phyloP scores from a whole-genome alignment of 257 asterid species.

The Knoxia roxburghii region DNA sequence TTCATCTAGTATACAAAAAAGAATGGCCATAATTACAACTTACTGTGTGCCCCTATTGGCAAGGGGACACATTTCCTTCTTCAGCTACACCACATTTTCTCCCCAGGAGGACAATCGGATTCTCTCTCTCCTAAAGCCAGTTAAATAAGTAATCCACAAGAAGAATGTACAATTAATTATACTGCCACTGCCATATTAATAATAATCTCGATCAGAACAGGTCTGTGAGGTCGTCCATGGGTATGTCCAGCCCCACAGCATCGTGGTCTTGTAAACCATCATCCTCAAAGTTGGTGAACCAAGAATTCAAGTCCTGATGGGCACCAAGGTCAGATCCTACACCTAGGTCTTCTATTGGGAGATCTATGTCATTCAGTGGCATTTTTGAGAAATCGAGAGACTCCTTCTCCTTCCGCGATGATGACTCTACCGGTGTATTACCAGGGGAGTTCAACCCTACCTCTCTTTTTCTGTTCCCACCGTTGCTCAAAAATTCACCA shows the following conservation, averaged over 20 bases:
- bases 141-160: slow-evolving; percentile 40
- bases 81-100: no score
- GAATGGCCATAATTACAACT: no score
- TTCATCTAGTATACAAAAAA: no score
- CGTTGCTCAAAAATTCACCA: slow-evolving; percentile 35
- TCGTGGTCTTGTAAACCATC: slow-evolving; percentile 67
- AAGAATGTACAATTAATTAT: slow-evolving; percentile 63
- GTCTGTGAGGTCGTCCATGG: slow-evolving; percentile 85
- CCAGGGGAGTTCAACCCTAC: slow-evolving; percentile 44
- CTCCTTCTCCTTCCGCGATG: slow-evolving; percentile 39
- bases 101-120: no score
- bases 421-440: slow-evolving; percentile 28
- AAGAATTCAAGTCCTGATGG: slow-evolving; percentile 71
- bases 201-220: slow-evolving; percentile 42
- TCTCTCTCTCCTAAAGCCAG: slow-evolving; percentile 7
- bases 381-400: slow-evolving; percentile 30
- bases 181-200: slow-evolving; percentile 5
- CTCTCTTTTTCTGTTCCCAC: slow-evolving; percentile 46
- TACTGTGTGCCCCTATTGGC: no score
- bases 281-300: slow-evolving; percentile 87
- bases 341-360: slow-evolving; percentile 57
- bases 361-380: slow-evolving; percentile 50
- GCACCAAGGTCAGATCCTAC: slow-evolving; percentile 62
- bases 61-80: no score
- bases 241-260: slow-evolving; percentile 68